These are phyloP conservation scores for Hyphochytrium catenoides DNA, from an alignment of 352 stramenopile species.

Conservation along the genomic window DNA sequence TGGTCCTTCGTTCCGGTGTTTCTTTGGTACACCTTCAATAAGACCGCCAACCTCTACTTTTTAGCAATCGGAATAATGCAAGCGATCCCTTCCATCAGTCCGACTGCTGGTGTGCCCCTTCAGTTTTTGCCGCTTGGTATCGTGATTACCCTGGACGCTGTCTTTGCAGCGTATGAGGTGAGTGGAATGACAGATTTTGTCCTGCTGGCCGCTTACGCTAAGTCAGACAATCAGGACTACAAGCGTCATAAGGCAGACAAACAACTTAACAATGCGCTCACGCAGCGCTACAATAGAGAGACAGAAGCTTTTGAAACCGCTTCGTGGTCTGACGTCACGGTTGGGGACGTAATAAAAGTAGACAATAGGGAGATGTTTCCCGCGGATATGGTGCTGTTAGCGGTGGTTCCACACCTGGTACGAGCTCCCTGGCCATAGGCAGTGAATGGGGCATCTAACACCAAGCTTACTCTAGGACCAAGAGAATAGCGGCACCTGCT, in stretches of 20 bases:
- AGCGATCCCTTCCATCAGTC: constrained; percentile 48
- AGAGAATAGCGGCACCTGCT: constrained; percentile 44
- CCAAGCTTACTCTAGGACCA: no score
- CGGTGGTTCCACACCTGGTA: constrained; percentile 25
- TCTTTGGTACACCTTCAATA: constrained; percentile 56
- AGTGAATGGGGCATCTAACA: constrained; percentile 11
- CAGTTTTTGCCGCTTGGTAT: constrained; percentile 54
- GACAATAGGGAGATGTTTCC: constrained; percentile 49
- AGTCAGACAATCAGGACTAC: constrained; percentile 18
- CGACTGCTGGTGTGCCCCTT: constrained; percentile 41
- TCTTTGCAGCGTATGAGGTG: constrained; percentile 45
- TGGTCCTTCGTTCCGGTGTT: constrained; percentile 66
- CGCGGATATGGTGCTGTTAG: constrained; percentile 43
- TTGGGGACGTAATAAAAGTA: constrained; percentile 56
- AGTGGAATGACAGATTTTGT: constrained; percentile 2
- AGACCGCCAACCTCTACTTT: constrained; percentile 65
- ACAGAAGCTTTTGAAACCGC: constrained; percentile 55
- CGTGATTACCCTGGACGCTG: constrained; percentile 46
- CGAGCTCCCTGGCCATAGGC: constrained; percentile 11
- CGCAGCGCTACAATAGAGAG: constrained; percentile 36
- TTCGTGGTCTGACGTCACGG: constrained; percentile 43
- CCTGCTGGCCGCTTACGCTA: constrained; percentile 1
- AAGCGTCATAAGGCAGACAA: constrained; percentile 49
- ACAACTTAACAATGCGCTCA: constrained; percentile 33
- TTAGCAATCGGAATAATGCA: constrained; percentile 63